phyloP scores from a whole-genome alignment of 2,329 filamentous ascomycete species.

The Alternaria rosae region DNA sequence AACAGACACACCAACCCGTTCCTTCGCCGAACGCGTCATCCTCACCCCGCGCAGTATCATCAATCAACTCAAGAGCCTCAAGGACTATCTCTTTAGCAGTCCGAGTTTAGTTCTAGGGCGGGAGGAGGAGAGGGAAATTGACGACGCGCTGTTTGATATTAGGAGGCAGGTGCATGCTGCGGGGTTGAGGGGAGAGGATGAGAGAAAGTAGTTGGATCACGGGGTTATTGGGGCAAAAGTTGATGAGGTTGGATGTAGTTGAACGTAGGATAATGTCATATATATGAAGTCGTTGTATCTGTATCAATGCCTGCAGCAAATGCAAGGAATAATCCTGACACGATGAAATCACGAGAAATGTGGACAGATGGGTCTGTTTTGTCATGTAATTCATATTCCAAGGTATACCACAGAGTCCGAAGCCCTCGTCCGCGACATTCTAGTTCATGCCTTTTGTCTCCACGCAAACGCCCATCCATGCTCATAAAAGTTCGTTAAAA shows the following conservation, averaged over 20 bases:
- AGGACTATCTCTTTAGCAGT: constrained; percentile 62
- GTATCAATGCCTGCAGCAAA: background rate
- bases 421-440: no score
- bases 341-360: background rate
- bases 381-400: background rate
- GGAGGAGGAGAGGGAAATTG: constrained; percentile 72
- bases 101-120: constrained; percentile 65
- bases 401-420: background rate
- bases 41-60: constrained; percentile 60
- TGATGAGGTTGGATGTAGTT: background rate
- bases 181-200: constrained; percentile 58
- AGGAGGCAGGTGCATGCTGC: constrained; percentile 77
- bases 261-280: background rate
- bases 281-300: background rate
- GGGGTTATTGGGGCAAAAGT: background rate
- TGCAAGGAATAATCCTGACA: accelerated
- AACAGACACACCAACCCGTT: constrained; percentile 35
- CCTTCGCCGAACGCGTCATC: constrained; percentile 46
- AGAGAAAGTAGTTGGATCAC: background rate
- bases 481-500: background rate
- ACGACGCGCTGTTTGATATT: constrained; percentile 81
- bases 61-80: constrained; percentile 53
- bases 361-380: background rate
- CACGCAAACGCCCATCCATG: background rate
- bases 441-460: background rate